Percentiles rank a stretch among this genome's conserved stretches.
These are phyloP conservation scores for Gracilaria domingensis DNA, from an alignment of 23 red algal species.

Conservation along the genomic window DNA sequence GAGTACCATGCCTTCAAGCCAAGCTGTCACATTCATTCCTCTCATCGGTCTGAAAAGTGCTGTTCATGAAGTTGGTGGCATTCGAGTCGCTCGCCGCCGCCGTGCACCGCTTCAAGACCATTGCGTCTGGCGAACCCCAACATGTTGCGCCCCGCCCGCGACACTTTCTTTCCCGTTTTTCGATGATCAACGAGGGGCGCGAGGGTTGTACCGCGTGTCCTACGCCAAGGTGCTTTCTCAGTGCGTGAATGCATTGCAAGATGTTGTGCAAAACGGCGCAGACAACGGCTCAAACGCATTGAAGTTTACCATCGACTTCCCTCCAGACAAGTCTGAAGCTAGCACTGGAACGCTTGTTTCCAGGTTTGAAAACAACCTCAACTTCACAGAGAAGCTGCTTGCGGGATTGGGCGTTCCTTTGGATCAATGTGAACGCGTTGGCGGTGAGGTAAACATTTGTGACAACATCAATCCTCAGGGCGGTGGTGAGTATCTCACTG, in stretches of 20 bases:
- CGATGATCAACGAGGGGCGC: slow-evolving; percentile 2
- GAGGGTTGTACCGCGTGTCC: not conserved
- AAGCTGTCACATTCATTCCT: not conserved
- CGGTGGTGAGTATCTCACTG: slow-evolving; percentile 77
- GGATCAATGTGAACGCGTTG: slow-evolving; percentile 25
- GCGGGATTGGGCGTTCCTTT: slow-evolving; percentile 3
- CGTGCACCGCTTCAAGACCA: not conserved
- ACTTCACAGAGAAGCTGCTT: slow-evolving; percentile 48
- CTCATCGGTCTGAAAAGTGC: not conserved
- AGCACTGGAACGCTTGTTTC: slow-evolving; percentile 77
- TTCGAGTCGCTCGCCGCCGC: not conserved
- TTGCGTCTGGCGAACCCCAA: not conserved
- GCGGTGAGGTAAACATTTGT: slow-evolving; percentile 50
- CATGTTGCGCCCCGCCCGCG: not conserved
- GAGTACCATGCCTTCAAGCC: not conserved
- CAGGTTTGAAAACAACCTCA: slow-evolving; percentile 75
- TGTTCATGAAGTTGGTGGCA: not conserved
- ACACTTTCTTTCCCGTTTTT: not conserved
- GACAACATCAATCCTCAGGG: slow-evolving; percentile 82
- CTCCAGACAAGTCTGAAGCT: slow-evolving; percentile 62
- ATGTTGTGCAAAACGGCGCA: not conserved
- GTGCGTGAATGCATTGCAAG: not conserved
- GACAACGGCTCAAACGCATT: not conserved
- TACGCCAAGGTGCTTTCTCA: slow-evolving; percentile 30
- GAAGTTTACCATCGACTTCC: slow-evolving; percentile 68